Conservation (phyloP, 345 rosid genomes). For the Ceriops decandra region DNA sequence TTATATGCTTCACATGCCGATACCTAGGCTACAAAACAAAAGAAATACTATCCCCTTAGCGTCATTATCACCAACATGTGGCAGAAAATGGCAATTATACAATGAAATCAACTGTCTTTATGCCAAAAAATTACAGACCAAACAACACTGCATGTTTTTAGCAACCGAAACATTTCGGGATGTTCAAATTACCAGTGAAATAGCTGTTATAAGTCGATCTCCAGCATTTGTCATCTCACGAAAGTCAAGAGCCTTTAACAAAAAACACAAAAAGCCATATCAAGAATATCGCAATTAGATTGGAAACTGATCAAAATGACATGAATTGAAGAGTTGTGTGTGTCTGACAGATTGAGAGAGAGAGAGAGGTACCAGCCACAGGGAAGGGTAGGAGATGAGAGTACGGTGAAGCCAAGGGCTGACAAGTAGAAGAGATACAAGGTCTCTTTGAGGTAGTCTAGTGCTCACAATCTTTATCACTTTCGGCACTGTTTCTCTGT, state of each 20-base stretch:
- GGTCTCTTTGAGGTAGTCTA: slow-evolving; percentile 60
- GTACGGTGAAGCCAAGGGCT: slow-evolving; percentile 63
- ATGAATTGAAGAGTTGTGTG: background rate
- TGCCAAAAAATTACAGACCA: background rate
- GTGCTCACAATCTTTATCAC: slow-evolving; percentile 70
- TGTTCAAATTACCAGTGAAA: slow-evolving; percentile 53
- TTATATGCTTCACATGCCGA: slow-evolving; percentile 55
- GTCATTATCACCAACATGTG: background rate
- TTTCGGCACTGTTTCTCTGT: slow-evolving; percentile 59
- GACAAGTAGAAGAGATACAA: slow-evolving; percentile 66
- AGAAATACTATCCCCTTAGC: background rate
- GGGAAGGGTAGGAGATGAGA: slow-evolving; percentile 56
- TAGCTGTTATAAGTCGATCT: slow-evolving; percentile 62
- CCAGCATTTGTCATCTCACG: slow-evolving; percentile 79
- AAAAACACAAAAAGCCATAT: slow-evolving; percentile 14
- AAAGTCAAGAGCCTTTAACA: slow-evolving; percentile 59
- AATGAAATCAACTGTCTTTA: background rate
- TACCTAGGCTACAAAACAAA: slow-evolving; percentile 59
- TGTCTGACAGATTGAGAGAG: background rate
- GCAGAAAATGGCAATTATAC: background rate
- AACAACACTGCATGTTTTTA: background rate
- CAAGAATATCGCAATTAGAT: slow-evolving; percentile 8
- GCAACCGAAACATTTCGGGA: background rate
- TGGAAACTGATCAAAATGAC: background rate
- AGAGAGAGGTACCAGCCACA: slow-evolving; percentile 59